Conservation (phyloP, 2,329 filamentous ascomycete species). For the Diaporthe ampelina region DNA sequence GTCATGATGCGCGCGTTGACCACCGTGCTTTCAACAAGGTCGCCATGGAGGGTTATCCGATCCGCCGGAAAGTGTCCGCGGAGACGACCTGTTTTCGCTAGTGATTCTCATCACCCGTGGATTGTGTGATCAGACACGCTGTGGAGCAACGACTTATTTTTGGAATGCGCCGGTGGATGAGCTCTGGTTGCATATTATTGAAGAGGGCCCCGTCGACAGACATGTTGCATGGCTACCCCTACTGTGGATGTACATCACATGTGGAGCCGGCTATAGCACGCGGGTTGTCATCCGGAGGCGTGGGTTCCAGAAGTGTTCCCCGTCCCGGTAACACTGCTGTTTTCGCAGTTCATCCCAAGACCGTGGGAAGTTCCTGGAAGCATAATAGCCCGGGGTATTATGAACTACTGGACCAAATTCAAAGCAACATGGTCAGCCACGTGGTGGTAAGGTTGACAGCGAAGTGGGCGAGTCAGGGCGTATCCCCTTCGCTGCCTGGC, state of each 20-base stretch:
- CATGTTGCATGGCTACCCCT: neutral
- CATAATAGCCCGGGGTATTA: constrained; percentile 10
- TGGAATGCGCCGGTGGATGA: neutral
- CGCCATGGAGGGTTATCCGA: neutral
- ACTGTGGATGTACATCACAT: neutral
- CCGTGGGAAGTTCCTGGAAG: neutral
- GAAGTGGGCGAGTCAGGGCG: neutral
- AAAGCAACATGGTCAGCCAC: constrained; percentile 16
- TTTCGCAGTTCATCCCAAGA: neutral
- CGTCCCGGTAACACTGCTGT: neutral
- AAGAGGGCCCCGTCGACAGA: neutral
- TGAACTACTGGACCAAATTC: neutral
- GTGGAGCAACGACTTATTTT: constrained; percentile 1
- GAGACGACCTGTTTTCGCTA: neutral
- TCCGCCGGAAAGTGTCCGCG: neutral
- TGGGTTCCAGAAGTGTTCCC: neutral
- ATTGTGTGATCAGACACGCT: neutral
- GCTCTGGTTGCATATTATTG: neutral
- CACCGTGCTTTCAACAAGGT: neutral
- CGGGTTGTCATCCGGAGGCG: neutral
- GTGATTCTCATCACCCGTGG: neutral
- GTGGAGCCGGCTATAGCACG: neutral
- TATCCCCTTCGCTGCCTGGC: neutral
- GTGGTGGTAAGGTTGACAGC: constrained; percentile 16
- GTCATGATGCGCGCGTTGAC: neutral